These are phyloP conservation scores for Aspergillus sp. DNA, from an alignment of 2,329 filamentous ascomycete species.

Conservation along the genomic window DNA sequence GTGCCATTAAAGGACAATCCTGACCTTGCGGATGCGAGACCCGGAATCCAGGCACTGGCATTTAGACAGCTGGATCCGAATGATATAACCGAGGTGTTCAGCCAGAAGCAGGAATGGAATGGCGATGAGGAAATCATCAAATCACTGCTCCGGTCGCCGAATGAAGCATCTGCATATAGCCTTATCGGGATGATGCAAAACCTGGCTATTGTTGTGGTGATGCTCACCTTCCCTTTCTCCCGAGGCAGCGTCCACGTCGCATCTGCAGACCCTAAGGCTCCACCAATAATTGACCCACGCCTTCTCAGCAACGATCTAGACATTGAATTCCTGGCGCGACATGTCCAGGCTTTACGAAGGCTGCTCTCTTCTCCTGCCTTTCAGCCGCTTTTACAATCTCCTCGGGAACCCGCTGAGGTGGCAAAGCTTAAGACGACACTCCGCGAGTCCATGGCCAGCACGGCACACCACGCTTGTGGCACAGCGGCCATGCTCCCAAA, in stretches of 20 bases:
- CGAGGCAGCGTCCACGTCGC: neutral
- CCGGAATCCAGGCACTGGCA: neutral
- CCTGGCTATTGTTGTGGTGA: neutral
- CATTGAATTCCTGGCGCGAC: neutral
- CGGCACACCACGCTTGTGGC: constrained; percentile 27
- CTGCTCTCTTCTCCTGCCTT: neutral
- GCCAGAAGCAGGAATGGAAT: neutral
- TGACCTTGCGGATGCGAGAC: neutral
- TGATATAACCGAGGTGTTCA: neutral
- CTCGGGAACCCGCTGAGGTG: neutral
- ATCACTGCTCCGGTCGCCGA: neutral
- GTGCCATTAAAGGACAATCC: neutral
- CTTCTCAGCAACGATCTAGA: neutral
- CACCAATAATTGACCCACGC: neutral
- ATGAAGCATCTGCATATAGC: neutral
- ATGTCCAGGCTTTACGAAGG: neutral
- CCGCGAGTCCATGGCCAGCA: constrained; percentile 16
- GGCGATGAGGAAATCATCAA: neutral
- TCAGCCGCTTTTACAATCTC: neutral
- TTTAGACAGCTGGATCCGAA: neutral
- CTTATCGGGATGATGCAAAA: neutral
- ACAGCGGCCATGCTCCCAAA: constrained; percentile 34
- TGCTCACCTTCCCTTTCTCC: neutral
- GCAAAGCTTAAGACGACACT: constrained; percentile 14
- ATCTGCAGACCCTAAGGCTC: neutral